phyloP scores from a whole-genome alignment of 2,329 filamentous ascomycete genomes.

The Neophaeococcomyces aloes region DNA sequence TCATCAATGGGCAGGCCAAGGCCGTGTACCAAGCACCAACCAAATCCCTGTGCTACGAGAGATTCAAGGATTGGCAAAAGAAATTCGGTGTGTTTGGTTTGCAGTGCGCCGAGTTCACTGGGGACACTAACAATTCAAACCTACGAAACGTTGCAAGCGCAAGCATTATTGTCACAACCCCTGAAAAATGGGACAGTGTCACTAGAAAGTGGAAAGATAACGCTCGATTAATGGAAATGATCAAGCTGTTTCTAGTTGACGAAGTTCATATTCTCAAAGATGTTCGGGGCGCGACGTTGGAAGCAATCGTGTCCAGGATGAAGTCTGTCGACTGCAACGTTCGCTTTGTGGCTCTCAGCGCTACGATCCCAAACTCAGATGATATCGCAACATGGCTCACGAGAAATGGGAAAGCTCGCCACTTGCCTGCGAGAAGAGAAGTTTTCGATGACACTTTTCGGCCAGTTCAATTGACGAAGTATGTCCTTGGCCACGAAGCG shows the following conservation, averaged over 20 bases:
- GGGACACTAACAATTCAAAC: constrained; percentile 61
- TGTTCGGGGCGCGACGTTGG: constrained; percentile 64
- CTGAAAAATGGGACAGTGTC: constrained; percentile 86
- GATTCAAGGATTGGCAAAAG: constrained; percentile 63
- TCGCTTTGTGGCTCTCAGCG: constrained; percentile 70
- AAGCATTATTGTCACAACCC: constrained; percentile 75
- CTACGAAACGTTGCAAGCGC: constrained; percentile 60
- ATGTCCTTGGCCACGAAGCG: constrained; percentile 61
- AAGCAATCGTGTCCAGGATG: constrained; percentile 79
- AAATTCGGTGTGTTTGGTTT: constrained; percentile 62
- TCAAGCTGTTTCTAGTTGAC: constrained; percentile 74
- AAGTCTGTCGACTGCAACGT: constrained; percentile 66
- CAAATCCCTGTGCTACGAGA: constrained; percentile 70
- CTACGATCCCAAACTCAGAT: constrained; percentile 70
- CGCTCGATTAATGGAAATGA: constrained; percentile 58
- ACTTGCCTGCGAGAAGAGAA: constrained; percentile 55
- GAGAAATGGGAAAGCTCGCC: constrained; percentile 47
- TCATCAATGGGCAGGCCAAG: constrained; percentile 56
- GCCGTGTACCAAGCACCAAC: constrained; percentile 78
- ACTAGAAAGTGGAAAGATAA: constrained; percentile 82
- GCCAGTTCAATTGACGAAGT: constrained; percentile 64
- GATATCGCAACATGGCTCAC: constrained; percentile 76
- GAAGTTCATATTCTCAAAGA: constrained; percentile 83
- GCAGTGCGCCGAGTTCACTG: constrained; percentile 66
- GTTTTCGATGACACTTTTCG: constrained; percentile 70